Evolutionary conservation across 306 rosid species (phyloP), one percentile per base, ranked within the genome.

Genomic region (Chamaecrista fasciculata): DNA sequence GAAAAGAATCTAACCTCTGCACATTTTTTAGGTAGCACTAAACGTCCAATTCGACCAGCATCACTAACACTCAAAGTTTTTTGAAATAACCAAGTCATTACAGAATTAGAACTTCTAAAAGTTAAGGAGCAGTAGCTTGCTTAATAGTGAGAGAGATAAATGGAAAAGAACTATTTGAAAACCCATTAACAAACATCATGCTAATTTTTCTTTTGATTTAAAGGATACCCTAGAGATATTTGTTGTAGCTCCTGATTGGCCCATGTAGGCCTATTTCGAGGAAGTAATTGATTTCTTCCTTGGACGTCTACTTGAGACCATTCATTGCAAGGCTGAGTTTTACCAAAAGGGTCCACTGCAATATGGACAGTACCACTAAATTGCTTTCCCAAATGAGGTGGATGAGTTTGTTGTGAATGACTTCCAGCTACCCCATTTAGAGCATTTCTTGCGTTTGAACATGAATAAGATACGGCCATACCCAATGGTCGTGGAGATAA

Each of bases 21-120:
- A 83, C 99, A 95, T 80, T 95, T 95, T 81, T 95, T 95, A 23
- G 99, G 99, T 66, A 95, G 96, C 66, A 95, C 99, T 69, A 95
- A 73, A 69, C 99, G 97, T 68, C 99, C 99, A 75, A 91, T 95
- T 68, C 95, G 76, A 69, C 99, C 99, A 81, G 96, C 99, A 85
- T 95, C 99, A 87, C 99, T 95, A 19, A 89, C 96, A 64, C 99
- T 95, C 81, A 91, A 73, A 66, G 92, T 95, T 71, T 95, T 95
- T 82, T 95, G 97, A 77, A 95, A 95, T 75, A 95, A 81, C 34
- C 97, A 97, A 78, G 99, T 95, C 66, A 95, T 84, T 25, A 85
- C 87, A 62, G 91, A 87, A 83, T 89, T 91, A 62, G 96, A 82
- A 78, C 99, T 94, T 60, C 19, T 16, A 67, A 15, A 51, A 66